Evolutionary conservation across 345 rosid species (phyloP).

Genomic region (Zanthoxylum bungeanum): DNA sequence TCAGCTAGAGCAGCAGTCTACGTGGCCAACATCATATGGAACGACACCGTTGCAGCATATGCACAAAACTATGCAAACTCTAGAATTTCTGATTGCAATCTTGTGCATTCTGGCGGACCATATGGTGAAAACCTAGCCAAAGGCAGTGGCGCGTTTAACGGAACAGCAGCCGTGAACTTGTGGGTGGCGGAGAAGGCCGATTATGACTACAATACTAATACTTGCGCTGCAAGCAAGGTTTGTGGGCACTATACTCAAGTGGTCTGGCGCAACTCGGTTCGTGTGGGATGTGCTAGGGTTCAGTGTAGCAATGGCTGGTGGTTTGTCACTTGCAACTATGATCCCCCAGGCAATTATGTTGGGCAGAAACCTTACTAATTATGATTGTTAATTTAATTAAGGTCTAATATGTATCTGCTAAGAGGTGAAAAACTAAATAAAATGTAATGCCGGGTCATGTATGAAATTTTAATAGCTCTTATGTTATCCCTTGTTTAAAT

Average conservation of each 20-base stretch:
- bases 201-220: conserved; percentile 15
- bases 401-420: not conserved
- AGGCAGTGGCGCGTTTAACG: conserved; percentile 27
- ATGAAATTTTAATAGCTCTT: no score
- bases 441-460: not conserved
- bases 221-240: not conserved
- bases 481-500: no score
- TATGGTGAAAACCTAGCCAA: conserved; percentile 39
- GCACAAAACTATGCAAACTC: conserved; percentile 22
- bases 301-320: conserved; percentile 19
- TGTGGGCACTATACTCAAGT: conserved; percentile 34
- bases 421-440: not conserved
- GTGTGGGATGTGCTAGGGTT: conserved; percentile 20
- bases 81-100: conserved; percentile 23
- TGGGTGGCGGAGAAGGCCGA: conserved; percentile 10
- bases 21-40: conserved; percentile 36
- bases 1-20: conserved; percentile 24
- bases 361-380: conserved; percentile 17
- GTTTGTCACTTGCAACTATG: conserved; percentile 19
- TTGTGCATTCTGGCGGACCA: conserved; percentile 35
- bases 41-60: conserved; percentile 2
- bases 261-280: conserved; percentile 13
- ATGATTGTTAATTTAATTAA: not conserved
- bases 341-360: conserved; percentile 12
- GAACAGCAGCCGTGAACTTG: not conserved